Conservation (phyloP, 495 filamentous ascomycete species). For the Hypoxylon intermedium region DNA sequence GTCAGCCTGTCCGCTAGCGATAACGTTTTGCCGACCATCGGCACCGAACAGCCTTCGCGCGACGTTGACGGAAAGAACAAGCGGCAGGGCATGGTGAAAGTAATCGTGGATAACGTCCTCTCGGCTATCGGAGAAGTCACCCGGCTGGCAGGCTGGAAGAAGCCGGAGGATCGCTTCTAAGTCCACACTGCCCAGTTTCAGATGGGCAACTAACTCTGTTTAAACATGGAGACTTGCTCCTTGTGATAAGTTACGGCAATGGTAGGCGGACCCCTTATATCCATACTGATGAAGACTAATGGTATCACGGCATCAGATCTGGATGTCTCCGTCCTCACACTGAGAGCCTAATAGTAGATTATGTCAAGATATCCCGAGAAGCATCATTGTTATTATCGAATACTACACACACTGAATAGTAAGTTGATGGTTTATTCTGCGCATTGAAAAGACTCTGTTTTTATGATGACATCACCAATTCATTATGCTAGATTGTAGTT, state of each 20-base stretch:
- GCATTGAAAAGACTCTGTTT: not conserved
- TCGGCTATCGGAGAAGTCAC: constrained; percentile 76
- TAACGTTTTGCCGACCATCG: constrained; percentile 90
- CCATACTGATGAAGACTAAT: constrained; percentile 3
- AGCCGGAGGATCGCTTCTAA: constrained; percentile 45
- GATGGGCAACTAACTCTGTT: constrained; percentile 17
- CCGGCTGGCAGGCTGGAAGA: constrained; percentile 71
- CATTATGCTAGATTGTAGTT: constrained; percentile 50
- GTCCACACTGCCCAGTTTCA: not conserved
- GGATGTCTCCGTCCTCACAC: not conserved
- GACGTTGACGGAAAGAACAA: constrained; percentile 60
- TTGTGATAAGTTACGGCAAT: not conserved
- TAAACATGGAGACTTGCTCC: constrained; percentile 12
- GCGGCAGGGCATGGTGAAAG: constrained; percentile 88
- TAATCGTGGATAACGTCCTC: constrained; percentile 77
- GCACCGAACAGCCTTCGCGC: constrained; percentile 52
- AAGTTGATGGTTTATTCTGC: constrained; percentile 9
- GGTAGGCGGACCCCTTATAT: constrained; percentile 6
- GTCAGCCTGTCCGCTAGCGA: constrained; percentile 91
- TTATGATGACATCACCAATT: constrained; percentile 45
- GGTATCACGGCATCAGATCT: constrained; percentile 1
- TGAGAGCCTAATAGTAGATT: not conserved
- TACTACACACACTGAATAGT: not conserved
- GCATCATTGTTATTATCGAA: not conserved
- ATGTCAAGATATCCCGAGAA: not conserved